Base-by-base conservation (phyloP, 2,329 filamentous ascomycete species). In the Xenosphaeropsis pyriputrescens region DNA sequence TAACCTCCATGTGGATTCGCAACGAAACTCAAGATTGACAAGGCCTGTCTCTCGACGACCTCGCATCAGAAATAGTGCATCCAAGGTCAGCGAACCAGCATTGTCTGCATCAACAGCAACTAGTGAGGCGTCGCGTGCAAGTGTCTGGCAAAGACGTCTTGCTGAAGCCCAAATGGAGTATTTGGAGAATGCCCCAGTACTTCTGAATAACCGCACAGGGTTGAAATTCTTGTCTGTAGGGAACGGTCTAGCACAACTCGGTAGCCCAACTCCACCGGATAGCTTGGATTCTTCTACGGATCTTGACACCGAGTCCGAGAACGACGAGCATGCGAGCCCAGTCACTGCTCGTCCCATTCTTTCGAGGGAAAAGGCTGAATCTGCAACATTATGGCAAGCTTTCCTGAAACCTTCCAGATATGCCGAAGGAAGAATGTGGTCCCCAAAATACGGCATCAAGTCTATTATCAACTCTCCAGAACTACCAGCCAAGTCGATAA, bases 241-340 rank as follows among this genome's bases (percentile, higher is more conserved):
- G 26, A 58, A 58, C 40, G 53, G 55, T 8, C 41, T 42, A 12
- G 31, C 31, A 12, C 57, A 61, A 38, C 47, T 70, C 3, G 64
- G 60, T 29, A 72, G 67, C 44, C 67, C 68, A 22, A 74, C 70
- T 34, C 69, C 69, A 36, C 65, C 68, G 6, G 68, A 73, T 38
- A 70, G 64, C 13, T 63, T 63, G n/a, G 62, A 62, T 34, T 57
- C 56, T 26, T 58, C 14, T 8, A 31, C n/a, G 5, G 35, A 29
- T 18, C 34, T 38, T 31, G 45, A 46, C n/a, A 41, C 40, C 8
- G 47, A 50, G 22, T 41, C 36, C 8, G 43, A 43, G 7, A 37
- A 33, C 16, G 39, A 41, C 12, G 22, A 26, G 22, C 22, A 26
- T 26, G 3, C 8, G 8, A 26, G 8, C 22, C 22, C 22, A 26